These are phyloP conservation scores for Podospora tetraspora DNA, from an alignment of 495 filamentous ascomycete genomes.

Conservation along the genomic window DNA sequence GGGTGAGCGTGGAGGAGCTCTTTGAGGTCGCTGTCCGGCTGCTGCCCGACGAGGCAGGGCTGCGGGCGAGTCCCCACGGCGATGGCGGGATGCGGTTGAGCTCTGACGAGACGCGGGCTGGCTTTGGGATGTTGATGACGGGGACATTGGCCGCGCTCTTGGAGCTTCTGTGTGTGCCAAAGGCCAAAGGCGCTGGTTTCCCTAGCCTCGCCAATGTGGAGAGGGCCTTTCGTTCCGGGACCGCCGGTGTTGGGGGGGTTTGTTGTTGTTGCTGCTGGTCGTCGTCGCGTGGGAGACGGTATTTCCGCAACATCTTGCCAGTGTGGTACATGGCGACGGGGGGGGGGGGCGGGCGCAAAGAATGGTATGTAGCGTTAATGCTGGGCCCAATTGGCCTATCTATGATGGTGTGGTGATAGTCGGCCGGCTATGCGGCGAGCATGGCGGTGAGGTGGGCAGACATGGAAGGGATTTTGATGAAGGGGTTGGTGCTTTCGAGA, in stretches of 20 bases:
- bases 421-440: not conserved
- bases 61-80: not conserved
- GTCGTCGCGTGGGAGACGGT: conserved; percentile 5
- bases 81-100: not conserved
- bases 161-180: not conserved
- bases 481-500: not conserved
- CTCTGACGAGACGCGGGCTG: not conserved
- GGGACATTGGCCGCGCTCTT: not conserved
- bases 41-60: not conserved
- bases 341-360: not conserved
- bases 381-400: not conserved
- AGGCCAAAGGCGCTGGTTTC: not conserved
- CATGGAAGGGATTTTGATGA: not conserved
- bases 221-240: not conserved
- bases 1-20: not conserved
- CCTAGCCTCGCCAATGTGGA: not conserved
- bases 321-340: conserved; percentile 10
- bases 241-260: not conserved
- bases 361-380: not conserved
- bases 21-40: not conserved
- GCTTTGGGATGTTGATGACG: not conserved
- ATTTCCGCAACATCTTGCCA: conserved; percentile 8
- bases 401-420: not conserved
- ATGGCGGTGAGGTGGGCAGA: not conserved
- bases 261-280: not conserved